These are phyloP conservation scores for Zanthoxylum bungeanum DNA, from an alignment of 345 rosid genomes.

Conservation along the genomic window DNA sequence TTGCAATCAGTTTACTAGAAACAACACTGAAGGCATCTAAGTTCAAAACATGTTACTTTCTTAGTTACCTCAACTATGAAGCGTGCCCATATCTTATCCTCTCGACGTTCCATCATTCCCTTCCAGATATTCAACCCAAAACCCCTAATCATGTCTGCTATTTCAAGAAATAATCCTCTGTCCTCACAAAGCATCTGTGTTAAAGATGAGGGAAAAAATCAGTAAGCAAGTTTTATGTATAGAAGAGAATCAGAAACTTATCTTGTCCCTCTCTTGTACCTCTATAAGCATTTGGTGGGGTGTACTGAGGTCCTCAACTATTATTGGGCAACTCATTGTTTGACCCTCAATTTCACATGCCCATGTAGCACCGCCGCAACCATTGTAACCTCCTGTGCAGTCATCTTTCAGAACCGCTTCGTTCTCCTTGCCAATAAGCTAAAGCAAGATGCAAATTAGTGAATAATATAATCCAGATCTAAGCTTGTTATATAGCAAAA, in stretches of 20 bases:
- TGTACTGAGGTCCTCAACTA: slow-evolving; percentile 69
- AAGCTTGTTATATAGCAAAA: not conserved
- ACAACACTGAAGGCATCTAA: not conserved
- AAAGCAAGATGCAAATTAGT: slow-evolving; percentile 13
- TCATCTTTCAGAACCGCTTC: slow-evolving; percentile 31
- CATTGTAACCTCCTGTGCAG: not conserved
- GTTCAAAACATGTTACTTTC: not conserved
- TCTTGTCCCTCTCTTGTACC: slow-evolving; percentile 31
- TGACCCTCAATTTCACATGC: slow-evolving; percentile 78
- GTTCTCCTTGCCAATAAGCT: slow-evolving; percentile 41
- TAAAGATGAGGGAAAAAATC: not conserved
- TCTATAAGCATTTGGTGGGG: slow-evolving; percentile 88
- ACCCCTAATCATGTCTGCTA: slow-evolving; percentile 64
- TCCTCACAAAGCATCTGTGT: slow-evolving; percentile 84
- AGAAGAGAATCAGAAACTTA: not conserved
- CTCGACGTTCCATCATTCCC: slow-evolving; percentile 71
- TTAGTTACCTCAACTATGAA: slow-evolving; percentile 73
- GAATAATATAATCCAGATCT: slow-evolving; percentile 5
- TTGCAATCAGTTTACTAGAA: slow-evolving; percentile 5
- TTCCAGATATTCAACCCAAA: slow-evolving; percentile 73
- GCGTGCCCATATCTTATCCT: slow-evolving; percentile 70
- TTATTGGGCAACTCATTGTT: slow-evolving; percentile 66
- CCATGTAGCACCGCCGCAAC: slow-evolving; percentile 68
- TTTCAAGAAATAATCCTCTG: slow-evolving; percentile 73
- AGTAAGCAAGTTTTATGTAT: not conserved